These are phyloP conservation scores for Sporobolus alterniflorus DNA, from an alignment of 202 grass and related monocot species.

Conservation along the genomic window DNA sequence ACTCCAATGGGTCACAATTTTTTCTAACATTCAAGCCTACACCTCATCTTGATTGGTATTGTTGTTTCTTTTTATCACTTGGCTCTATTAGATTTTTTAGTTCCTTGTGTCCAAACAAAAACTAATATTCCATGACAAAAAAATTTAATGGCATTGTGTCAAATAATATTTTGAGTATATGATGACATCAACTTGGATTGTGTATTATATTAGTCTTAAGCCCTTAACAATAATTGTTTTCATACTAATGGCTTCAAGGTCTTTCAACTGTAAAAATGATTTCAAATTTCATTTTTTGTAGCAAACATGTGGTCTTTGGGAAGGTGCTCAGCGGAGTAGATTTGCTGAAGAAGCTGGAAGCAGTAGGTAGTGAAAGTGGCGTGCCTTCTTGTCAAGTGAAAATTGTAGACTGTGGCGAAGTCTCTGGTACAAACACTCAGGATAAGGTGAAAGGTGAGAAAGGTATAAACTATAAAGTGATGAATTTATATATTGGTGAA, in stretches of 20 bases:
- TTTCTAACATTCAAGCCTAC: conserved; percentile 64
- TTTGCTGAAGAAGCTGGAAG: conserved; percentile 74
- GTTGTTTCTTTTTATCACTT: conserved; percentile 19
- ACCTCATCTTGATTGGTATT: conserved; percentile 75
- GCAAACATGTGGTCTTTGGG: conserved; percentile 88
- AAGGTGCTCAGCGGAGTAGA: conserved; percentile 52
- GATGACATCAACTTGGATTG: not conserved
- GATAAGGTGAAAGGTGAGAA: conserved; percentile 50
- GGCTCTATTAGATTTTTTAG: not conserved
- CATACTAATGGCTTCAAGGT: not conserved
- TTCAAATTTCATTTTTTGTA: conserved; percentile 44
- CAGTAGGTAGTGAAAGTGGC: conserved; percentile 46
- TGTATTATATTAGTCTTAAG: not conserved
- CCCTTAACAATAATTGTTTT: not conserved
- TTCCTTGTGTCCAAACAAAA: not conserved
- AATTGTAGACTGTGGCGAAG: conserved; percentile 82
- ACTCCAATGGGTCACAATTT: conserved; percentile 77
- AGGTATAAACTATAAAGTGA: conserved; percentile 55
- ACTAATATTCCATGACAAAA: not conserved
- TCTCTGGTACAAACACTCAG: conserved; percentile 29
- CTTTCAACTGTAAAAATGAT: conserved; percentile 19
- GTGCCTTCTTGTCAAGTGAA: conserved; percentile 55
- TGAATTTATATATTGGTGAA: conserved; percentile 8
- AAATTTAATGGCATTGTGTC: not conserved
- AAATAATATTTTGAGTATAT: not conserved